phyloP scores from a whole-genome alignment of 257 asterid species.

The Lithospermum erythrorhizon region DNA sequence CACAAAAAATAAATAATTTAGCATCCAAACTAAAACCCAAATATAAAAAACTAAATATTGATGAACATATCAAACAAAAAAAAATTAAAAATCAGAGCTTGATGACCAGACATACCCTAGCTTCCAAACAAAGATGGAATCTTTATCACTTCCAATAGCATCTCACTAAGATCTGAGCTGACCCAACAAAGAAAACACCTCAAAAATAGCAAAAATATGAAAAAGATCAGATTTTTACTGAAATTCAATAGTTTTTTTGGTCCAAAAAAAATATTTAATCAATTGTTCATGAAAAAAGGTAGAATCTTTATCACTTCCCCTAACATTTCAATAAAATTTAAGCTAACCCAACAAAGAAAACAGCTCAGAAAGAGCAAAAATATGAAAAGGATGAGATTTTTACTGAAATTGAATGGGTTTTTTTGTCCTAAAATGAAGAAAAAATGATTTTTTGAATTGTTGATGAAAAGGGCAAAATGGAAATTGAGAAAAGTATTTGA shows the following conservation, averaged over 20 bases:
- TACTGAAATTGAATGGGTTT: neutral
- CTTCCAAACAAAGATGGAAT: constrained; percentile 13
- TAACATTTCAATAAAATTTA: neutral
- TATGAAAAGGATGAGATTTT: neutral
- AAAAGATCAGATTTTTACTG: too few relatives aligned
- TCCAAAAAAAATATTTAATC: neutral
- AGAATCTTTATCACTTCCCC: constrained; percentile 12
- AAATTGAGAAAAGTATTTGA: neutral
- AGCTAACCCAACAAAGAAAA: neutral
- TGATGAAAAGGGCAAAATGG: neutral
- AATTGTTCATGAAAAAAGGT: constrained; percentile 7
- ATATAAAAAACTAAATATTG: too few relatives aligned
- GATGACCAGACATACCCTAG: neutral
- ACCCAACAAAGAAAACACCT: constrained; percentile 2
- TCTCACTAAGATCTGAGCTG: neutral
- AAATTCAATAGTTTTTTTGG: too few relatives aligned
- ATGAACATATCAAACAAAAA: too few relatives aligned
- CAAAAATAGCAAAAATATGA: neutral
- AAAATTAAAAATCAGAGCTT: neutral
- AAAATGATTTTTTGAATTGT: neutral
- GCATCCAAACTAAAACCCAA: neutral
- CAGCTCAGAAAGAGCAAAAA: neutral
- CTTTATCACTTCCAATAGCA: constrained; percentile 11
- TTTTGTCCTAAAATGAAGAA: neutral
- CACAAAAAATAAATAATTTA: neutral